Percentiles rank a stretch among this genome's conserved stretches.
These are phyloP conservation scores for Oryza brachyantha DNA, from an alignment of 176 grass and related monocot species.

Conservation along the genomic window DNA sequence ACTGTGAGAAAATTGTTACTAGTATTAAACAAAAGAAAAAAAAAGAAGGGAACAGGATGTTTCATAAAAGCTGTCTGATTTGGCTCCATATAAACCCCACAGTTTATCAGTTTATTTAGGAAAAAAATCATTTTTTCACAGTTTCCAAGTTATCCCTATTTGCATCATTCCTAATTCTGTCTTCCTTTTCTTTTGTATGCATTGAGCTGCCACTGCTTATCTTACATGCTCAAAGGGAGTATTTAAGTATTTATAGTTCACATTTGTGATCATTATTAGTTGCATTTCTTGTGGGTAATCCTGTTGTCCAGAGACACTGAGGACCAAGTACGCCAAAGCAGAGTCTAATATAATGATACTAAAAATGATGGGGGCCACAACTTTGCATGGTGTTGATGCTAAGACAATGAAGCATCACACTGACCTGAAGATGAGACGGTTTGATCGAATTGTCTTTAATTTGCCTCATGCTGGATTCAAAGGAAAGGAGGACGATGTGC, in stretches of 20 bases:
- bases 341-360: constrained; percentile 44
- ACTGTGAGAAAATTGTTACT: too few relatives aligned
- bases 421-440: constrained; percentile 29
- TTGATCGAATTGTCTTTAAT: constrained; percentile 67
- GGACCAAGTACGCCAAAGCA: constrained; percentile 39
- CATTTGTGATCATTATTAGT: not conserved
- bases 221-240: not conserved
- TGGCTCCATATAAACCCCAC: too few relatives aligned
- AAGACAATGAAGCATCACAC: constrained; percentile 35
- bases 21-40: too few relatives aligned
- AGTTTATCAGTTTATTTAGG: not conserved
- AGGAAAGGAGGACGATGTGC: constrained; percentile 32
- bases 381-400: constrained; percentile 44
- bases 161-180: not conserved
- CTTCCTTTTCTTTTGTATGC: not conserved
- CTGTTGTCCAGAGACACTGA: constrained; percentile 20
- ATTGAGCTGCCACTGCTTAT: not conserved
- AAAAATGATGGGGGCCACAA: constrained; percentile 30
- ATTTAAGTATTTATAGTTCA: not conserved
- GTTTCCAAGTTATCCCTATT: not conserved
- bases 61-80: too few relatives aligned
- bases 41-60: not conserved
- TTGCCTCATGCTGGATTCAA: constrained; percentile 61
- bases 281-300: not conserved
- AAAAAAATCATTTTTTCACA: not conserved